These are phyloP conservation scores for Pichia sp. DNA, from an alignment of 1,139 yeast genomes.

Conservation along the genomic window DNA sequence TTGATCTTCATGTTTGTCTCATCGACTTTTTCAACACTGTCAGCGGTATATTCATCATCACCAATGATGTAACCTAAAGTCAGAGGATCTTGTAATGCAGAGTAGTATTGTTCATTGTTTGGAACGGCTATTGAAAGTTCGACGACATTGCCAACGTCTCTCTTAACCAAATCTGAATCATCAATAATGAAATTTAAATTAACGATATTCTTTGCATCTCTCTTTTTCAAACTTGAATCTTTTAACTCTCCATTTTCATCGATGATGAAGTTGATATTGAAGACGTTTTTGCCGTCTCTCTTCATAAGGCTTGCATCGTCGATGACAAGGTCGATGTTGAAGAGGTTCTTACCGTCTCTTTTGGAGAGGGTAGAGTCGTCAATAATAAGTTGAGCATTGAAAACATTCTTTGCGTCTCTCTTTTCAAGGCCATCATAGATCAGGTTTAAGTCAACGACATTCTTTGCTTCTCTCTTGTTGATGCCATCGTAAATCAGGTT, in stretches of 20 bases:
- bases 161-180: conserved; percentile 12
- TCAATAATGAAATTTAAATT: conserved; percentile 15
- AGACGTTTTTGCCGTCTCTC: conserved; percentile 21
- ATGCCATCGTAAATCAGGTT: conserved; percentile 7
- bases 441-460: conserved; percentile 16
- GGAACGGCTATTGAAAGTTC: conserved; percentile 9
- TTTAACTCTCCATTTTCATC: conserved; percentile 7
- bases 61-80: conserved; percentile 15
- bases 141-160: conserved; percentile 14
- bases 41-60: conserved; percentile 7
- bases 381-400: conserved; percentile 12
- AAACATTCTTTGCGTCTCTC: conserved; percentile 25
- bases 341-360: conserved; percentile 25
- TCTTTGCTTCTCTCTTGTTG: conserved; percentile 26
- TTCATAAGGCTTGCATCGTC: conserved; percentile 18
- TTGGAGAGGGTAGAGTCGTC: conserved; percentile 20
- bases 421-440: conserved; percentile 12
- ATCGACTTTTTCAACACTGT: conserved; percentile 3
- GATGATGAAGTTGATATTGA: conserved; percentile 13
- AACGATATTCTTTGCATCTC: conserved; percentile 21
- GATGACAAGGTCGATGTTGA: conserved; percentile 15
- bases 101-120: background rate
- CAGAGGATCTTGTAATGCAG: conserved; percentile 3
- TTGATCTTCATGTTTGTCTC: background rate
- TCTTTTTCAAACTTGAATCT: conserved; percentile 18